Conservation (phyloP, 495 filamentous ascomycete genomes). For the Penicillium dipodomyicola region DNA sequence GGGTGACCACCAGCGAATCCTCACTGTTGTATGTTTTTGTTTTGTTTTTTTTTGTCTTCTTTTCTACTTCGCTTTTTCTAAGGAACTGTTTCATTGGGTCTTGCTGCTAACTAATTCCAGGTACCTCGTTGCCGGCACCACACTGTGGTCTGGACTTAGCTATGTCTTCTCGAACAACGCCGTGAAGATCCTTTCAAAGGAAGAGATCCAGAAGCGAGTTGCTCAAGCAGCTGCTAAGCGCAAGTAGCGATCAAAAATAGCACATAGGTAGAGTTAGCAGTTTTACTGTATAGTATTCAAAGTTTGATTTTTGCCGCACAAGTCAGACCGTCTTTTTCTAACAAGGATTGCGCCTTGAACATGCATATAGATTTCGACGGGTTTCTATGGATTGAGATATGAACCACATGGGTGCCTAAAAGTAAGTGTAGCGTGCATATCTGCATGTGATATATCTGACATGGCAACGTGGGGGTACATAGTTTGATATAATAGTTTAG, state of each 20-base stretch:
- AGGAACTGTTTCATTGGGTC: not conserved
- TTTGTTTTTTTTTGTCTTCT: too few relatives aligned
- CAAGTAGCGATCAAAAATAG: conserved; percentile 11
- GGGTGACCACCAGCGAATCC: conserved; percentile 52
- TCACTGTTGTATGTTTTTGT: conserved; percentile 41
- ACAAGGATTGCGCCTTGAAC: not conserved
- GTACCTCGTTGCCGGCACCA: conserved; percentile 74
- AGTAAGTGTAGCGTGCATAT: not conserved
- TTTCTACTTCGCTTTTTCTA: conserved; percentile 12
- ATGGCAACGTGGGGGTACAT: not conserved
- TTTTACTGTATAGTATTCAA: conserved; percentile 10
- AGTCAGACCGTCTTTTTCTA: not conserved
- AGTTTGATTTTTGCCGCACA: not conserved
- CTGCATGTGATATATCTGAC: not conserved
- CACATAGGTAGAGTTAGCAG: not conserved
- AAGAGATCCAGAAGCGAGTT: conserved; percentile 42
- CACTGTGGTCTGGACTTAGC: conserved; percentile 79
- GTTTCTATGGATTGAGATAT: not conserved
- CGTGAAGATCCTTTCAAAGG: conserved; percentile 69
- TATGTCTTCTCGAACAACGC: conserved; percentile 80
- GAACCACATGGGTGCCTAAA: not conserved
- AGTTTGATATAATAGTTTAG: not conserved
- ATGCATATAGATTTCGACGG: not conserved
- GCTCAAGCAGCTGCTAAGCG: conserved; percentile 33
- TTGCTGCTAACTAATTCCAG: conserved; percentile 22